Percentiles rank a stretch among this genome's conserved stretches.
phyloP scores from a whole-genome alignment of 2,329 filamentous ascomycete species.

The Aspergillus ochraceoroseus region DNA sequence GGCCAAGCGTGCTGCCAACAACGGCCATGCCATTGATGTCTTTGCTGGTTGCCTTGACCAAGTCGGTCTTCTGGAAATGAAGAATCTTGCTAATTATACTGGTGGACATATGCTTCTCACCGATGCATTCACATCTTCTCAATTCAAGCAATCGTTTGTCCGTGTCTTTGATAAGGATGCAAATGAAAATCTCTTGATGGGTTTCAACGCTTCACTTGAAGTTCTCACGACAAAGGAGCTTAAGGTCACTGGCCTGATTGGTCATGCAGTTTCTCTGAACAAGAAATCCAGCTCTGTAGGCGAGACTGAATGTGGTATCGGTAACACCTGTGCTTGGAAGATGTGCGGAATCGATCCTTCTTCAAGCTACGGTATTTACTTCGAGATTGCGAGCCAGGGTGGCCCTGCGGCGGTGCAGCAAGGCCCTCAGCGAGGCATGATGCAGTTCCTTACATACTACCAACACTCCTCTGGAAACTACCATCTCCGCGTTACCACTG shows the following conservation, averaged over 20 bases:
- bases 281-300: constrained; percentile 97
- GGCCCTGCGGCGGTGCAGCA: constrained; percentile 80
- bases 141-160: constrained; percentile 98
- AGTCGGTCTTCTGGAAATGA: constrained; percentile 96
- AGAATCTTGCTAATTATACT: constrained; percentile 89
- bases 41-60: constrained; percentile 97
- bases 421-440: constrained; percentile 84
- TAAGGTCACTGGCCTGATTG: constrained; percentile 95
- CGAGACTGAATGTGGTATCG: constrained; percentile 96
- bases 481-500: constrained; percentile 90
- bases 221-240: constrained; percentile 96
- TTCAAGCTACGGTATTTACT: constrained; percentile 93
- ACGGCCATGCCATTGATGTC: constrained; percentile 95
- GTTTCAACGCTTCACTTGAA: constrained; percentile 93
- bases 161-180: constrained; percentile 96
- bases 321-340: constrained; percentile 98
- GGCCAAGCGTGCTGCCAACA: constrained; percentile 90
- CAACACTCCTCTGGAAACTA: constrained; percentile 96
- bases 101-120: constrained; percentile 98
- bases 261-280: constrained; percentile 92
- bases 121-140: constrained; percentile 96
- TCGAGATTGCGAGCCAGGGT: constrained; percentile 92
- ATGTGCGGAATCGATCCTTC: constrained; percentile 97
- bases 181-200: constrained; percentile 93
- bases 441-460: constrained; percentile 98